Evolutionary conservation across 345 rosid genomes (phyloP).

Genomic region (Eucalyptus dawsonii): DNA sequence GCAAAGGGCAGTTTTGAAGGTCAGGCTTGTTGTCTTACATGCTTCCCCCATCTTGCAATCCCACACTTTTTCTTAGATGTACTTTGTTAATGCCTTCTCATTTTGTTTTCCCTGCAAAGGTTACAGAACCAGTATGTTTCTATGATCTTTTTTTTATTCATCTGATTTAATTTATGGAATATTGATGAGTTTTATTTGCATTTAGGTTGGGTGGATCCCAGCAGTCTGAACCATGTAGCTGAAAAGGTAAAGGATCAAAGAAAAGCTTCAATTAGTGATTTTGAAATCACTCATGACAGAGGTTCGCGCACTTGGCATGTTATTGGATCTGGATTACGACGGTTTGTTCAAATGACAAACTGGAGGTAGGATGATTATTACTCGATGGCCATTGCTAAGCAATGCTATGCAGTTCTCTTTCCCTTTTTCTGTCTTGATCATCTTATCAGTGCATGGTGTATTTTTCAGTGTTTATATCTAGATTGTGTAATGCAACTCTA

Average conservation of each 20-base stretch:
- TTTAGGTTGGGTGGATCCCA: conserved; percentile 19
- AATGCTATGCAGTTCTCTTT: not conserved
- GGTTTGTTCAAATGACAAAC: conserved; percentile 97
- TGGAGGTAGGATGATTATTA: conserved; percentile 44
- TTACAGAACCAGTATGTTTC: not conserved
- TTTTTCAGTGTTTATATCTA: not conserved
- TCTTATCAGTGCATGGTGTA: not conserved
- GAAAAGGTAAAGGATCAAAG: conserved; percentile 59
- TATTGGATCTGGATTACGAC: conserved; percentile 70
- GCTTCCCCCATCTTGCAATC: not conserved
- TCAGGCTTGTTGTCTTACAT: not conserved
- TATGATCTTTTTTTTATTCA: not conserved
- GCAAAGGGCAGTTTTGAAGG: conserved; percentile 46
- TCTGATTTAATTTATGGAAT: not conserved
- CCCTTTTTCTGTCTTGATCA: not conserved
- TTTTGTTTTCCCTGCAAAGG: not conserved
- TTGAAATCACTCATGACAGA: conserved; percentile 54
- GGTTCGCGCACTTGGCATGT: conserved; percentile 63
- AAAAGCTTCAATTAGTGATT: conserved; percentile 61
- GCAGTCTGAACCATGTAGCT: conserved; percentile 66
- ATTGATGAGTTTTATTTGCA: not conserved
- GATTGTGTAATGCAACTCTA: not conserved
- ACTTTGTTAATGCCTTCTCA: not conserved
- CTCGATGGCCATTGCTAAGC: not conserved
- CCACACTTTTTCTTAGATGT: not conserved